Evolutionary conservation across 1,139 yeast species (phyloP).

Genomic region (Lodderomyces parapsilosis): DNA sequence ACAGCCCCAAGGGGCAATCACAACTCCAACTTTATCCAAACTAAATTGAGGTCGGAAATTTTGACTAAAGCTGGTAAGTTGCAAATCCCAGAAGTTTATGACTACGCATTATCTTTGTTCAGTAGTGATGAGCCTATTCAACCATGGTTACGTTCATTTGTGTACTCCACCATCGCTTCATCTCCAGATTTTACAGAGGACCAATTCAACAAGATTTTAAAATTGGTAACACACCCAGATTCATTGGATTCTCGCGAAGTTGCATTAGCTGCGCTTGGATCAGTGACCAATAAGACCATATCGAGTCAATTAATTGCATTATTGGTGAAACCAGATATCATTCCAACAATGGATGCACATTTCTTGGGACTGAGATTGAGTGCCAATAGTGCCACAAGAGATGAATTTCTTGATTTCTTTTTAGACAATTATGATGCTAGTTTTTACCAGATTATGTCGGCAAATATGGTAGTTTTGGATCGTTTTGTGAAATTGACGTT

Average conservation of each 20-base stretch:
- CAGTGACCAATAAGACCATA: slow-evolving; percentile 38
- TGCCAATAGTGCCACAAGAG: slow-evolving; percentile 35
- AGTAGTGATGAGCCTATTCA: slow-evolving; percentile 28
- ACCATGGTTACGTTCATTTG: slow-evolving; percentile 56
- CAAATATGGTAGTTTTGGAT: slow-evolving; percentile 63
- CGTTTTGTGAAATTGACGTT: slow-evolving; percentile 58
- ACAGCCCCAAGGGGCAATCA: slow-evolving; percentile 16
- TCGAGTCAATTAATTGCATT: slow-evolving; percentile 37
- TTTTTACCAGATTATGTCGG: slow-evolving; percentile 46
- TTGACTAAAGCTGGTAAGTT: slow-evolving; percentile 52
- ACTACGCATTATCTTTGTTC: slow-evolving; percentile 45
- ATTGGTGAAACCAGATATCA: slow-evolving; percentile 38
- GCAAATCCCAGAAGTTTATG: slow-evolving; percentile 48
- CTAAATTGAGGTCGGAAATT: slow-evolving; percentile 52
- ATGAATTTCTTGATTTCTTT: slow-evolving; percentile 55
- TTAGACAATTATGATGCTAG: slow-evolving; percentile 49
- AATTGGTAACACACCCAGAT: slow-evolving; percentile 54
- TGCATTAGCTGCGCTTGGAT: slow-evolving; percentile 62
- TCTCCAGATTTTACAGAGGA: slow-evolving; percentile 36
- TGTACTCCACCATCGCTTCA: slow-evolving; percentile 51
- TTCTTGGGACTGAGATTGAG: slow-evolving; percentile 53
- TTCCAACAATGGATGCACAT: slow-evolving; percentile 74
- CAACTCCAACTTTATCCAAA: slow-evolving; percentile 43
- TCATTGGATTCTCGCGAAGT: slow-evolving; percentile 69
- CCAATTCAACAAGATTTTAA: slow-evolving; percentile 47